Percentiles rank a stretch among this genome's conserved stretches.
Conservation (phyloP, 306 rosid species). For the Prunus armeniaca region DNA sequence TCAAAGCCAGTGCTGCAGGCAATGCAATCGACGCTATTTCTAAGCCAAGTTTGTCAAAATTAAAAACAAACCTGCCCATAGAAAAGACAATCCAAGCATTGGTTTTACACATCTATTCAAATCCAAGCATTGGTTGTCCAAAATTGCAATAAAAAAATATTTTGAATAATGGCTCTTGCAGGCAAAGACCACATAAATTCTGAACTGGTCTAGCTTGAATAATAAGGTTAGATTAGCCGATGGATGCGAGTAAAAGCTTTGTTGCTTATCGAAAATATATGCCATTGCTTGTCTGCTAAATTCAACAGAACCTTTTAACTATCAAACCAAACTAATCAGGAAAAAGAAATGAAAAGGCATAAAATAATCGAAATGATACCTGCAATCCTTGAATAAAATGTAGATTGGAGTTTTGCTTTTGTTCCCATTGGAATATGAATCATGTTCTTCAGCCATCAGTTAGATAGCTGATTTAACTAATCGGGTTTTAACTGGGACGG, state of each 20-base stretch:
- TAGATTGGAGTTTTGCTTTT: slow-evolving; percentile 45
- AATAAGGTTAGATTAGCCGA: not conserved
- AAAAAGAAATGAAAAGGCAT: not conserved
- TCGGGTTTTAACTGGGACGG: no score
- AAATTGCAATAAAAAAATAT: not conserved
- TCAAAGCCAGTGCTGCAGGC: slow-evolving; percentile 87
- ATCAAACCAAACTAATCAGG: not conserved
- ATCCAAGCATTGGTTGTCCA: not conserved
- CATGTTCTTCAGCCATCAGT: not conserved
- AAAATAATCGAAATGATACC: slow-evolving; percentile 33
- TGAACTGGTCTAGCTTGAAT: not conserved
- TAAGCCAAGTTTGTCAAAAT: slow-evolving; percentile 64
- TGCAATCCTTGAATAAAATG: slow-evolving; percentile 63
- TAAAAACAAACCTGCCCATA: slow-evolving; percentile 33
- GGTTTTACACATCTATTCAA: not conserved
- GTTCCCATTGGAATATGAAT: slow-evolving; percentile 36
- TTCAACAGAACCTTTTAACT: not conserved
- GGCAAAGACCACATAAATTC: not conserved
- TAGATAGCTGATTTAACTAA: no score
- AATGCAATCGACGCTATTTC: slow-evolving; percentile 81
- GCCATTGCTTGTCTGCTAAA: not conserved
- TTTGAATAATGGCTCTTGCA: not conserved
- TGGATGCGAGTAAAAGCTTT: not conserved
- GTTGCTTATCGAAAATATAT: not conserved
- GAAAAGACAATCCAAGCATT: not conserved